A percentile compares a stretch with the other conserved stretches of the same genome.
phyloP scores from a whole-genome alignment of 805 yeast genomes.

The Monosporozyma aquatica region DNA sequence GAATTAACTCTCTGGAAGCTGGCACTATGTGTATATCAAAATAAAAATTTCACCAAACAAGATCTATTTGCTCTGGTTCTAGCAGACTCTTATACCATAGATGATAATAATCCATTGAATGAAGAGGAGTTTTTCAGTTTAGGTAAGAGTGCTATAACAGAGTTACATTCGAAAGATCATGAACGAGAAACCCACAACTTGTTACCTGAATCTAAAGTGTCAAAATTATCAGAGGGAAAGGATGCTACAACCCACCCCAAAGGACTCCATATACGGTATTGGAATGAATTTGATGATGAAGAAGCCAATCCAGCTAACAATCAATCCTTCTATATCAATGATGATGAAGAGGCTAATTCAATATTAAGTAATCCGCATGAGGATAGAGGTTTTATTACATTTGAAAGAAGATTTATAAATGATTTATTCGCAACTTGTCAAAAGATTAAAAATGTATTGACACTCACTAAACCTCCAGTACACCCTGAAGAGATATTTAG shows the following conservation, averaged over 20 bases:
- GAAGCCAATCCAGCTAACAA: conserved; percentile 11
- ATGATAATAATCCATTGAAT: conserved; percentile 8
- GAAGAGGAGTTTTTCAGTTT: conserved; percentile 19
- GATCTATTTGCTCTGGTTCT: conserved; percentile 13
- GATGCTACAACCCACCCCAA: not conserved
- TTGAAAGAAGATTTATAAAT: conserved; percentile 19
- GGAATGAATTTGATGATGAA: conserved; percentile 31
- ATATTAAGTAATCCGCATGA: conserved; percentile 7
- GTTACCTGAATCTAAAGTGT: not conserved
- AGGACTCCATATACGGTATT: conserved; percentile 23
- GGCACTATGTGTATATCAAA: conserved; percentile 7
- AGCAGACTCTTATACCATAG: conserved; percentile 12
- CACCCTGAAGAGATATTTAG: not conserved
- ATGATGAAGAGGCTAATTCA: conserved; percentile 7
- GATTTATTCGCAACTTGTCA: conserved; percentile 16
- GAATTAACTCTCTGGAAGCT: conserved; percentile 20
- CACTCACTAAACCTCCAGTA: not conserved
- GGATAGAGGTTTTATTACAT: conserved; percentile 18
- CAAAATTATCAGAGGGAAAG: not conserved
- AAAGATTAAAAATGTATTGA: conserved; percentile 7
- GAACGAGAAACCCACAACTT: not conserved
- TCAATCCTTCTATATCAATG: conserved; percentile 7
- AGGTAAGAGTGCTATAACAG: conserved; percentile 13
- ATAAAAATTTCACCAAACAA: conserved; percentile 9
- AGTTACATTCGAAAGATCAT: conserved; percentile 3